Evolutionary conservation across 2,329 filamentous ascomycete genomes (phyloP).

Genomic region (Metarhizium sp.): DNA sequence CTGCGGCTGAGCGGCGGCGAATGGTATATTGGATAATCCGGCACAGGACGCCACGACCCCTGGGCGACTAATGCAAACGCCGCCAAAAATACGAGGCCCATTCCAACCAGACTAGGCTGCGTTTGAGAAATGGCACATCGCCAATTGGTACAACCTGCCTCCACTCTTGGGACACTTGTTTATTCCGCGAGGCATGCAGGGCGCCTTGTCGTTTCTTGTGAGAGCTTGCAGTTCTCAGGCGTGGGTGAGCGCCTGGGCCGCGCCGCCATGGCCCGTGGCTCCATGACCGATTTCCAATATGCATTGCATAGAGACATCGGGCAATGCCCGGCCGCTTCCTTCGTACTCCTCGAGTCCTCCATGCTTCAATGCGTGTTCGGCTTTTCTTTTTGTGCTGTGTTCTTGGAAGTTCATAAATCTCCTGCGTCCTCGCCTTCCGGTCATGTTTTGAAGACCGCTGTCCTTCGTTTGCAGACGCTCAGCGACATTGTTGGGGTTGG

Average conservation of each 20-base stretch:
- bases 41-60: neutral
- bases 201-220: neutral
- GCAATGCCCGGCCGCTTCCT: neutral
- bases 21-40: neutral
- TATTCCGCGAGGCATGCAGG: neutral
- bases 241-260: neutral
- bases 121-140: neutral
- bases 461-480: neutral
- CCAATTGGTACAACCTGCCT: slow-evolving; percentile 2
- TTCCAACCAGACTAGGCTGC: neutral
- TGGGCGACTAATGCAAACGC: slow-evolving; percentile 2
- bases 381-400: neutral
- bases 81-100: slow-evolving; percentile 10
- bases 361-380: neutral
- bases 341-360: neutral
- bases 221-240: neutral
- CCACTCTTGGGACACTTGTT: neutral
- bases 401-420: neutral
- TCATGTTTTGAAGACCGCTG: neutral
- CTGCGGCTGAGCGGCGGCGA: slow-evolving; percentile 4
- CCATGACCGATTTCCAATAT: neutral
- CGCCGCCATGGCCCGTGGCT: neutral
- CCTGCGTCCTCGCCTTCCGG: neutral
- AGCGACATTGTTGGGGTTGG: neutral
- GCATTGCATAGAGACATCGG: neutral